phyloP scores from a whole-genome alignment of 2,329 filamentous ascomycete genomes.

The Nigrograna mackinnonii region DNA sequence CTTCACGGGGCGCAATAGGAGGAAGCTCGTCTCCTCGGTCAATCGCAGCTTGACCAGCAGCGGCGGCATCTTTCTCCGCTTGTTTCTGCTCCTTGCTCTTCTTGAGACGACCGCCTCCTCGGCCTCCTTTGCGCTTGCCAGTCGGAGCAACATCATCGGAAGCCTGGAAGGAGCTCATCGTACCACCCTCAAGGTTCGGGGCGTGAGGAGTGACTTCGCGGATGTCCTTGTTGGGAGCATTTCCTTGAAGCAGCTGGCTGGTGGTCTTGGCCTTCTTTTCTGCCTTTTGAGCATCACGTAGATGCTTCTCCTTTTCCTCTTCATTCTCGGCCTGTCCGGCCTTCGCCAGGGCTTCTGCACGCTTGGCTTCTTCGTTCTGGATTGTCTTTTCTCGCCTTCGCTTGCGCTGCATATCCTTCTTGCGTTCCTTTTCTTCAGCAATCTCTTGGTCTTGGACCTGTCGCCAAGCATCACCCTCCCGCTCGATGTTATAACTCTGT shows the following conservation, averaged over 20 bases:
- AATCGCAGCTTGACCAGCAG: slow-evolving; percentile 82
- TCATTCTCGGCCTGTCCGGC: slow-evolving; percentile 81
- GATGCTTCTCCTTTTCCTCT: slow-evolving; percentile 76
- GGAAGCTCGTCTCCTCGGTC: slow-evolving; percentile 77
- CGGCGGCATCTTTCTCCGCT: slow-evolving; percentile 74
- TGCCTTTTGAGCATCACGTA: slow-evolving; percentile 84
- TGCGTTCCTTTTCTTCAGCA: slow-evolving; percentile 94
- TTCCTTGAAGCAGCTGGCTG: slow-evolving; percentile 82
- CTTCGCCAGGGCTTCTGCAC: slow-evolving; percentile 75
- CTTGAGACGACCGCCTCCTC: slow-evolving; percentile 68
- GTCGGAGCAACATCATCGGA: slow-evolving; percentile 54
- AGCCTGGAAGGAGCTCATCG: slow-evolving; percentile 81
- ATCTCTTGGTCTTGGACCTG: slow-evolving; percentile 90
- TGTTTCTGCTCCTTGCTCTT: slow-evolving; percentile 82
- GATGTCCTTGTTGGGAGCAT: slow-evolving; percentile 74
- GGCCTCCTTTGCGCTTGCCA: slow-evolving; percentile 58
- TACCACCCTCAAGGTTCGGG: slow-evolving; percentile 81
- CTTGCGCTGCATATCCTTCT: slow-evolving; percentile 99
- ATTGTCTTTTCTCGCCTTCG: slow-evolving; percentile 92
- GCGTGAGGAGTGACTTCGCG: slow-evolving; percentile 72
- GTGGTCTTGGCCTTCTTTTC: slow-evolving; percentile 93
- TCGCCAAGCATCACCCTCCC: slow-evolving; percentile 79
- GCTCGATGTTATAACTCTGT: slow-evolving; percentile 73
- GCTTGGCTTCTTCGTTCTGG: slow-evolving; percentile 84
- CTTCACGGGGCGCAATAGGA: slow-evolving; percentile 62